Evolutionary conservation across 768 basidiomycete species (phyloP).

Genomic region (Tylopilus balloui): DNA sequence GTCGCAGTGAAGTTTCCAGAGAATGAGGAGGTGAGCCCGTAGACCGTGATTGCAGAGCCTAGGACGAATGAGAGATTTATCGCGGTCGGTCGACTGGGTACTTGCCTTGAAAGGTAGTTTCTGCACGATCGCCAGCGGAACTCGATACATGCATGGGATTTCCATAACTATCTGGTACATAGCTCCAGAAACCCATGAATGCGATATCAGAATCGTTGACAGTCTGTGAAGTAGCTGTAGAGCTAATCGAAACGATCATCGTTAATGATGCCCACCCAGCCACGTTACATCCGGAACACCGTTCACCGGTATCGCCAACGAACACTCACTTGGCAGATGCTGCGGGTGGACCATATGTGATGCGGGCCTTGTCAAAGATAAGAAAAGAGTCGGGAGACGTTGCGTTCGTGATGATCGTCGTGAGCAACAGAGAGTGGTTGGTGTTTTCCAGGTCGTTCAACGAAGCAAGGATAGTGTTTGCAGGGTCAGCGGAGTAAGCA

Average conservation of each 20-base stretch:
- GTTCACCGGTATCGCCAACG: constrained; percentile 4
- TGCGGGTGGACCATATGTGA: constrained; percentile 38
- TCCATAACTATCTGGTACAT: constrained; percentile 30
- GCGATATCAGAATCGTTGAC: constrained; percentile 45
- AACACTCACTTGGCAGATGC: constrained; percentile 34
- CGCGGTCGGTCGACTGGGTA: constrained; percentile 7
- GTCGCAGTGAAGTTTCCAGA: constrained; percentile 57
- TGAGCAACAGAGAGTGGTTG: constrained; percentile 54
- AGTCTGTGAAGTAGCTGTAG: constrained; percentile 33
- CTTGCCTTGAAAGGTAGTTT: constrained; percentile 45
- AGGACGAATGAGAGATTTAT: constrained; percentile 1
- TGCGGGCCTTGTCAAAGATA: constrained; percentile 53
- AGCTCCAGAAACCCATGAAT: constrained; percentile 56
- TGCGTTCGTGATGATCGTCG: constrained; percentile 37
- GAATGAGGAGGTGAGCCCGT: constrained; percentile 53
- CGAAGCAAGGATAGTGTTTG: constrained; percentile 44
- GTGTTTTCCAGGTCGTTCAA: constrained; percentile 44
- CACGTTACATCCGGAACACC: neutral
- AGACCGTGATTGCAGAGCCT: constrained; percentile 62
- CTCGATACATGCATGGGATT: constrained; percentile 31
- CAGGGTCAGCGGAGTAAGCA: constrained; percentile 22
- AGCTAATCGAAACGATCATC: constrained; percentile 28
- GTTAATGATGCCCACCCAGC: constrained; percentile 15
- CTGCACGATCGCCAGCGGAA: constrained; percentile 43
- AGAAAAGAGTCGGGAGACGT: constrained; percentile 38